Evolutionary conservation across 352 stramenopile genomes (phyloP).

Genomic region (Phytopythium aichiense): DNA sequence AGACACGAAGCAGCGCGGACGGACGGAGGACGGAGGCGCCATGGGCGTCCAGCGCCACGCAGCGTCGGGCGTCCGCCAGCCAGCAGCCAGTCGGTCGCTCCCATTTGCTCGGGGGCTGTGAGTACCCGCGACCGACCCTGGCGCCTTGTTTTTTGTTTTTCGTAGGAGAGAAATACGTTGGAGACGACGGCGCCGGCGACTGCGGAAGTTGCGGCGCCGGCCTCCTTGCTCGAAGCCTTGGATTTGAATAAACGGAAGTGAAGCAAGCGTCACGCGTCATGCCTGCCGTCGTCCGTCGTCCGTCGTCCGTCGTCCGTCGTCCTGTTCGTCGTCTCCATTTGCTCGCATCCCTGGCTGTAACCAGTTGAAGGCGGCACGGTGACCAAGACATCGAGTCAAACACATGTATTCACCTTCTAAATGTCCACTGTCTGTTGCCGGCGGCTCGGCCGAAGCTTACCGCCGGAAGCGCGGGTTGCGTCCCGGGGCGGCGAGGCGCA

Average conservation of each 20-base stretch:
- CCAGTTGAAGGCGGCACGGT: too few species aligned
- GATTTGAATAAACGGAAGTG: conserved; percentile 2
- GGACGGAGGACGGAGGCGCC: not conserved
- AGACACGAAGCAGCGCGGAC: not conserved
- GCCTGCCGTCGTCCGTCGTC: not conserved
- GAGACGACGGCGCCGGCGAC: not conserved
- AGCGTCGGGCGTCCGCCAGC: not conserved
- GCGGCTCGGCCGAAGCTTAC: conserved; percentile 16
- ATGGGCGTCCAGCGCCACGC: not conserved
- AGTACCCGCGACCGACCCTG: not conserved
- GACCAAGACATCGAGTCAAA: not conserved
- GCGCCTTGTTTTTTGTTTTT: not conserved
- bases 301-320: not conserved
- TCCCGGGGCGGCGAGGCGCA: conserved; percentile 55
- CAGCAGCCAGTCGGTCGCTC: too few species aligned
- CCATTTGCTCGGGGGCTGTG: too few species aligned
- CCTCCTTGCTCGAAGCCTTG: not conserved
- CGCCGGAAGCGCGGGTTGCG: conserved; percentile 51
- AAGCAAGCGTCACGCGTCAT: not conserved
- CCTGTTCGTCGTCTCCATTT: not conserved
- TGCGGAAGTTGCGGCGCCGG: not conserved
- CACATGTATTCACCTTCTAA: not conserved
- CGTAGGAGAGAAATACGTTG: not conserved
- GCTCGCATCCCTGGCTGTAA: too few species aligned
- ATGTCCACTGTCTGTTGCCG: not conserved